These are phyloP conservation scores for Sisymbrium altissimum DNA, from an alignment of 345 rosid genomes.

Conservation along the genomic window DNA sequence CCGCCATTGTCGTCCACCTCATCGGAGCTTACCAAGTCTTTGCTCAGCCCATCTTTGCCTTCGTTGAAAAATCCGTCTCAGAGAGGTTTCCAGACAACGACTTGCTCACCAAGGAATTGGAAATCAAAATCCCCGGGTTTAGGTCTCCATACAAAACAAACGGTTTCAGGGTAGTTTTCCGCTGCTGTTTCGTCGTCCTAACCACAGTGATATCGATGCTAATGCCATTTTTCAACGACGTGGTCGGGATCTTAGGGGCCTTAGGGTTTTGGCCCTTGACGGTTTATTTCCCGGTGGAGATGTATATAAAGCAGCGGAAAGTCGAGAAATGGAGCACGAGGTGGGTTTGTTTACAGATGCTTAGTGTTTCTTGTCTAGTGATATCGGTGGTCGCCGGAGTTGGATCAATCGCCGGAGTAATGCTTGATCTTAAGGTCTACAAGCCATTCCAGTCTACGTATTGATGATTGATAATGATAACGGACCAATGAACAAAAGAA, in stretches of 20 bases:
- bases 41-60: conserved; percentile 71
- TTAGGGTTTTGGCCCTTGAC: conserved; percentile 79
- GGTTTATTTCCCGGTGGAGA: conserved; percentile 77
- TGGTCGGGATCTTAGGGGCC: conserved; percentile 71
- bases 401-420: conserved; percentile 68
- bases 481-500: not conserved
- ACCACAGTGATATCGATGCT: conserved; percentile 69
- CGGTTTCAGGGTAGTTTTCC: conserved; percentile 58
- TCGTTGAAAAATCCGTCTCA: conserved; percentile 44
- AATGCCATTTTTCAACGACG: conserved; percentile 71
- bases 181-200: conserved; percentile 49
- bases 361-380: conserved; percentile 56
- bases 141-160: conserved; percentile 40
- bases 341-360: conserved; percentile 57
- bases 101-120: conserved; percentile 48
- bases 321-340: conserved; percentile 60
- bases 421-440: conserved; percentile 41
- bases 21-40: conserved; percentile 78
- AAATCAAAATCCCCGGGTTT: conserved; percentile 42
- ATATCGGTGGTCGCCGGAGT: conserved; percentile 54
- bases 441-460: conserved; percentile 38
- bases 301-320: conserved; percentile 59
- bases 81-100: conserved; percentile 39
- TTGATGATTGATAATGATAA: conserved; percentile 3
- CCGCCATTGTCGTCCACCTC: conserved; percentile 65